Evolutionary conservation across 805 yeast species (phyloP).

Genomic region (Saccharomyces eubayanus): DNA sequence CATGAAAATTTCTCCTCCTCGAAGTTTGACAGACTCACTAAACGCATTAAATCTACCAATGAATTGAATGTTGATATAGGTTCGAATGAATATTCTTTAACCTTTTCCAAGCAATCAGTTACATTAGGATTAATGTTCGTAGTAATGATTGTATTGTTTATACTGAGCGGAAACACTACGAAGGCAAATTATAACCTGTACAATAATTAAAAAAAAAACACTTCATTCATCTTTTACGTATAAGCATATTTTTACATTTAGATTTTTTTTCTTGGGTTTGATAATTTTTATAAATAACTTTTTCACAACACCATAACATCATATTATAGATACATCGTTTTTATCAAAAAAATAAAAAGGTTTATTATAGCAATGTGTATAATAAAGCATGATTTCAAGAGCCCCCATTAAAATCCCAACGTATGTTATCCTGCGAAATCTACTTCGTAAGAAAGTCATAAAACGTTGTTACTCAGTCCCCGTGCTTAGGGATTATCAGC

Average conservation of each 20-base stretch:
- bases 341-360: background rate
- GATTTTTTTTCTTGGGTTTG: background rate
- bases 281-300: background rate
- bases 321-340: background rate
- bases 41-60: background rate
- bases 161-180: background rate
- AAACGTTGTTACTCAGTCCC: background rate
- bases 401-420: background rate
- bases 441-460: background rate
- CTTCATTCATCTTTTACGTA: background rate
- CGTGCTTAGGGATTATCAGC: constrained; percentile 50
- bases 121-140: background rate
- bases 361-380: background rate
- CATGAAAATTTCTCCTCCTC: background rate
- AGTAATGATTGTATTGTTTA: background rate
- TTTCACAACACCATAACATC: background rate
- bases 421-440: background rate
- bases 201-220: background rate
- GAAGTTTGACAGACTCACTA: background rate
- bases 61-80: background rate
- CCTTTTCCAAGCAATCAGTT: background rate
- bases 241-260: background rate
- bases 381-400: background rate
- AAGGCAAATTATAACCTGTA: background rate
- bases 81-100: background rate